Percentiles rank a stretch among this genome's conserved stretches.
These are phyloP conservation scores for Anastatica hierochuntica DNA, from an alignment of 345 rosid species.

Conservation along the genomic window DNA sequence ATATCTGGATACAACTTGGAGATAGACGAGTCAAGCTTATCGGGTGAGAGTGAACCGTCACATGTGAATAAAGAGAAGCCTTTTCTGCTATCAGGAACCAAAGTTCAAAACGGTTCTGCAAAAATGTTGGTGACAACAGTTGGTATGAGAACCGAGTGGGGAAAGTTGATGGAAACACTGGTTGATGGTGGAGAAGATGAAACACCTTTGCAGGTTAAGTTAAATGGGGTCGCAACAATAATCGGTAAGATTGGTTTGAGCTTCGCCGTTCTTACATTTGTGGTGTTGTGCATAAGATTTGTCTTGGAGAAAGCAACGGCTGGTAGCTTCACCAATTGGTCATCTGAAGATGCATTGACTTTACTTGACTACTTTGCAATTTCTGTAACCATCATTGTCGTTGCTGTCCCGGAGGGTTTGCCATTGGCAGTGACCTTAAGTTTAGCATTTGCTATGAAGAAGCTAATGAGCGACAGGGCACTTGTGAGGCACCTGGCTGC, in stretches of 20 bases:
- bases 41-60: constrained; percentile 85
- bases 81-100: constrained; percentile 79
- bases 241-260: constrained; percentile 86
- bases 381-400: constrained; percentile 87
- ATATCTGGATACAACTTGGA: constrained; percentile 63
- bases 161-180: constrained; percentile 84
- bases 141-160: constrained; percentile 98
- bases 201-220: too few relatives aligned
- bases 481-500: constrained; percentile 91
- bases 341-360: constrained; percentile 58
- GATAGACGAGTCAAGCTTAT: constrained; percentile 75
- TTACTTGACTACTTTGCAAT: constrained; percentile 77
- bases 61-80: constrained; percentile 42
- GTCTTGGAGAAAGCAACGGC: constrained; percentile 42
- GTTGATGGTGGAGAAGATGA: constrained; percentile 69
- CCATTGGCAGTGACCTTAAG: constrained; percentile 95
- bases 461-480: constrained; percentile 81
- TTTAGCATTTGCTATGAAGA: too few relatives aligned
- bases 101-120: constrained; percentile 72
- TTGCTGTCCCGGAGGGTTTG: constrained; percentile 96
- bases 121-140: constrained; percentile 82
- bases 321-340: constrained; percentile 49
- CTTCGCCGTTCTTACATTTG: constrained; percentile 69
- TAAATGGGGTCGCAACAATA: too few relatives aligned
- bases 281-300: constrained; percentile 56